A percentile compares a stretch with the other conserved stretches of the same genome.
Conservation (phyloP, 2,329 filamentous ascomycete genomes). For the Aspergillus hortae region DNA sequence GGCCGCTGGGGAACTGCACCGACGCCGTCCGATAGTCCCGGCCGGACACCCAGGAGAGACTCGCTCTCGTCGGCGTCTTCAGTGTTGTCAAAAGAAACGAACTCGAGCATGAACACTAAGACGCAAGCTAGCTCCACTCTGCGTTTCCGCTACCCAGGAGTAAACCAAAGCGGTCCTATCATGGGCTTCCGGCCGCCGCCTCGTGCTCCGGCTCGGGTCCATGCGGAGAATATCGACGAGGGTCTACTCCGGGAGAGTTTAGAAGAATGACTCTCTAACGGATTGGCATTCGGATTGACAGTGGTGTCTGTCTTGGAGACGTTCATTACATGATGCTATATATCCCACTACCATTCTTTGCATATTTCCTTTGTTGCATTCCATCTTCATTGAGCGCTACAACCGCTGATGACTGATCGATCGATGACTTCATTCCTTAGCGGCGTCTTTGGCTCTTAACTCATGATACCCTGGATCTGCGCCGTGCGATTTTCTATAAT, state of each 20-base stretch:
- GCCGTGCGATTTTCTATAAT: background rate
- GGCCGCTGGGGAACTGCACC: constrained; percentile 60
- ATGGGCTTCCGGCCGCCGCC: constrained; percentile 64
- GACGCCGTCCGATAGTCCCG: constrained; percentile 10
- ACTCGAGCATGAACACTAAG: background rate
- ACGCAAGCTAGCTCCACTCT: constrained; percentile 9
- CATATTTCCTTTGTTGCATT: constrained; percentile 1
- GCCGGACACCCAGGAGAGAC: background rate
- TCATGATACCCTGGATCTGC: constrained; percentile 5
- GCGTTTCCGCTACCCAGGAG: constrained; percentile 59
- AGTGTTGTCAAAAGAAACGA: background rate
- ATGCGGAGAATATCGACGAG: constrained; percentile 56
- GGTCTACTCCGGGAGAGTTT: constrained; percentile 61
- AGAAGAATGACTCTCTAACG: constrained; percentile 33
- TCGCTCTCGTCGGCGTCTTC: background rate
- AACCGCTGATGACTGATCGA: constrained; percentile 2
- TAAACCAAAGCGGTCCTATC: constrained; percentile 74
- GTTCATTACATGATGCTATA: background rate
- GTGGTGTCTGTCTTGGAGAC: background rate
- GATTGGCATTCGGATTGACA: background rate
- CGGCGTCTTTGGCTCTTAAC: constrained; percentile 2
- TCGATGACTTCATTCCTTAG: background rate
- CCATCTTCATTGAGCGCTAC: constrained; percentile 3
- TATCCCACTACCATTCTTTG: constrained; percentile 1
- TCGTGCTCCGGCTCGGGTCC: constrained; percentile 55